phyloP scores from a whole-genome alignment of 257 asterid species.

The Mitragyna speciosa region DNA sequence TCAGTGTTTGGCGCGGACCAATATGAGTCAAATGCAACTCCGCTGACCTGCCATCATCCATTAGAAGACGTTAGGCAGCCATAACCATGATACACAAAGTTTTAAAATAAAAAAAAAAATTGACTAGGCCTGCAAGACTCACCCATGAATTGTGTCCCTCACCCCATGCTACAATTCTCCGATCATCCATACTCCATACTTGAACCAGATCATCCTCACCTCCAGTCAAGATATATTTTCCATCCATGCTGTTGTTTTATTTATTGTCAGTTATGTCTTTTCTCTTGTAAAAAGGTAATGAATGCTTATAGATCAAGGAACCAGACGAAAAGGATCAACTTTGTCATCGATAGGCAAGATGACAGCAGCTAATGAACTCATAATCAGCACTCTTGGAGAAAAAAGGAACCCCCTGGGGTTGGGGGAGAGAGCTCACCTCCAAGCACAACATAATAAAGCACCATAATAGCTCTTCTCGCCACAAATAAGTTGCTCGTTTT shows the following conservation, averaged over 20 bases:
- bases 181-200: slow-evolving; percentile 99
- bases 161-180: slow-evolving; percentile 98
- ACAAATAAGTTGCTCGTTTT: slow-evolving; percentile 77
- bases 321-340: neutral
- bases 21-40: slow-evolving; percentile 94
- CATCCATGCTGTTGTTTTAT: slow-evolving; percentile 79
- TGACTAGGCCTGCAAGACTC: slow-evolving; percentile 32
- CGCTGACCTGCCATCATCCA: slow-evolving; percentile 77
- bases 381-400: neutral
- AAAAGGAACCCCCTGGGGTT: neutral
- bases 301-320: neutral
- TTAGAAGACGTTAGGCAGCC: slow-evolving; percentile 20
- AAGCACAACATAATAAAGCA: slow-evolving; percentile 92
- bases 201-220: slow-evolving; percentile 99
- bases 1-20: slow-evolving; percentile 92
- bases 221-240: slow-evolving; percentile 95
- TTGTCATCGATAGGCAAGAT: slow-evolving; percentile 11
- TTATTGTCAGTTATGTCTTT: slow-evolving; percentile 35
- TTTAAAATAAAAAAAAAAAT: slow-evolving; percentile 11
- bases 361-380: neutral
- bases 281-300: slow-evolving; percentile 29
- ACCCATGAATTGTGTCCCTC: slow-evolving; percentile 99
- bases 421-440: slow-evolving; percentile 61
- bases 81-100: slow-evolving; percentile 14
- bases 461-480: slow-evolving; percentile 99